These are phyloP conservation scores for Metschnikowia gelsemii DNA, from an alignment of 805 yeast genomes.

Conservation along the genomic window DNA sequence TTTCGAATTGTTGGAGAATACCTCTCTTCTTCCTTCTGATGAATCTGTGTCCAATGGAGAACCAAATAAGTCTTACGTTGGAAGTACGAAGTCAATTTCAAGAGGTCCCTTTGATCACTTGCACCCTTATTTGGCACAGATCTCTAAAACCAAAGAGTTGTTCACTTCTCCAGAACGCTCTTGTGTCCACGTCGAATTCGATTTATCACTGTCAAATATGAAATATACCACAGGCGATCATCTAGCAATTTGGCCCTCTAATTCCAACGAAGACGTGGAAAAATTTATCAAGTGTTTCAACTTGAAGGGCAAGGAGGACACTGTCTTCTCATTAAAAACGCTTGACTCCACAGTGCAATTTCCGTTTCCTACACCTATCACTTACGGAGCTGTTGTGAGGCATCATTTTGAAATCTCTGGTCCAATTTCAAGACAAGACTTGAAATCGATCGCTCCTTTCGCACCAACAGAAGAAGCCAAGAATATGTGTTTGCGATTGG, in stretches of 20 bases:
- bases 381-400: constrained; percentile 83
- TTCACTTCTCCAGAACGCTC: constrained; percentile 64
- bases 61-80: constrained; percentile 55
- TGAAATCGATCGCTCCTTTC: constrained; percentile 70
- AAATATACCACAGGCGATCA: constrained; percentile 95
- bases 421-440: constrained; percentile 85
- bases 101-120: constrained; percentile 76
- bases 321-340: constrained; percentile 62
- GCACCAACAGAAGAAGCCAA: constrained; percentile 69
- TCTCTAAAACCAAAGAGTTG: constrained; percentile 62
- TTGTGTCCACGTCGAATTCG: constrained; percentile 90
- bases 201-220: constrained; percentile 68
- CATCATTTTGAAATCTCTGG: constrained; percentile 90
- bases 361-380: constrained; percentile 77
- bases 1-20: constrained; percentile 42
- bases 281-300: constrained; percentile 64
- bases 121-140: constrained; percentile 80
- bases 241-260: constrained; percentile 91
- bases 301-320: constrained; percentile 49
- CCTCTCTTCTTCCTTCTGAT: constrained; percentile 27
- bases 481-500: constrained; percentile 49
- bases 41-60: constrained; percentile 65
- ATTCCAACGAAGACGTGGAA: constrained; percentile 72
- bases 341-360: constrained; percentile 65
- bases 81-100: constrained; percentile 32